A percentile compares a stretch with the other conserved stretches of the same genome.
phyloP scores from a whole-genome alignment of 345 rosid genomes.

The Camelina sativa region DNA sequence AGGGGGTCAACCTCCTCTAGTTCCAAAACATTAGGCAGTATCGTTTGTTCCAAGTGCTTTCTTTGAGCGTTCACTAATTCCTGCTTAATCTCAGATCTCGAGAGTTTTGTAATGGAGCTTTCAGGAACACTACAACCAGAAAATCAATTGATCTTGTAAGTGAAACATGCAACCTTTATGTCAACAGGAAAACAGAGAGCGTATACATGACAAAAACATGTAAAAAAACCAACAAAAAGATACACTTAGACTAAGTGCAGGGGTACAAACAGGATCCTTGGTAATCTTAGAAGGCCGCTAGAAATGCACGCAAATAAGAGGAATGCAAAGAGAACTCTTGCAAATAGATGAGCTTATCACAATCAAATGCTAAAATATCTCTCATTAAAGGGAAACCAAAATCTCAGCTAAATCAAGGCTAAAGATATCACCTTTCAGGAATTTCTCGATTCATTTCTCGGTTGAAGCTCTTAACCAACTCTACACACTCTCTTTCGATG shows the following conservation, averaged over 20 bases:
- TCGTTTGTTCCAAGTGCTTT: slow-evolving; percentile 71
- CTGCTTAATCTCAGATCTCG: slow-evolving; percentile 69
- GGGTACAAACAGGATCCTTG: slow-evolving; percentile 3
- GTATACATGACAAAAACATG: slow-evolving; percentile 11
- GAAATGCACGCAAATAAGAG: slow-evolving; percentile 23
- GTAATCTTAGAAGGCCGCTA: slow-evolving; percentile 1
- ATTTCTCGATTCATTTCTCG: slow-evolving; percentile 56
- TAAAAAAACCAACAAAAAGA: slow-evolving; percentile 11
- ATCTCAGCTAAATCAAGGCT: slow-evolving; percentile 22
- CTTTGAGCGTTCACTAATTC: slow-evolving; percentile 75
- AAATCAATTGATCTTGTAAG: slow-evolving; percentile 34
- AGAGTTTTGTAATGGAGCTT: slow-evolving; percentile 56
- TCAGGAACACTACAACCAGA: slow-evolving; percentile 57
- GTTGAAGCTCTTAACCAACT: slow-evolving; percentile 64
- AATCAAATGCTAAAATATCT: background rate
- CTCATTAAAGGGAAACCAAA: slow-evolving; percentile 17
- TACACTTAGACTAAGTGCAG: slow-evolving; percentile 16
- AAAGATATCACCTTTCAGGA: slow-evolving; percentile 51
- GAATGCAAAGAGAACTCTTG: slow-evolving; percentile 8
- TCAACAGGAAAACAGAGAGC: slow-evolving; percentile 21
- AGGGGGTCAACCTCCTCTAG: slow-evolving; percentile 68
- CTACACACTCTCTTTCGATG: slow-evolving; percentile 82
- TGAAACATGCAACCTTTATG: slow-evolving; percentile 24
- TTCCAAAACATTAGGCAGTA: slow-evolving; percentile 75
- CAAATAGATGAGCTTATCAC: background rate